Base-by-base conservation (phyloP, 1,139 yeast genomes). In the Scheffersomyces insectosa region DNA sequence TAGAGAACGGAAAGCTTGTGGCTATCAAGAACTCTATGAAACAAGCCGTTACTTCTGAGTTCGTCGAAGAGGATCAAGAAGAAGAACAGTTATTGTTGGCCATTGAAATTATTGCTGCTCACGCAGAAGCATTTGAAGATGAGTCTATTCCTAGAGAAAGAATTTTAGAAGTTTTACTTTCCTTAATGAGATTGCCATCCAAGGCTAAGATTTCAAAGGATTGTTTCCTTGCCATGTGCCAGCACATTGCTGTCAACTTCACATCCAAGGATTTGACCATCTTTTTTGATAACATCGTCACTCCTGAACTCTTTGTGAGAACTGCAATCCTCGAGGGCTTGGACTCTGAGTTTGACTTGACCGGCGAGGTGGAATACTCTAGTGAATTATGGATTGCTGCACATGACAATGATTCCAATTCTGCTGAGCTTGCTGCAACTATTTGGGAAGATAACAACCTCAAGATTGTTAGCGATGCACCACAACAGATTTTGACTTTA, bases 11-110 rank as follows among this genome's bases (percentile, higher is more conserved):
- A 47, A 80, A 77, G 46, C 61, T 60, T 3, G 77, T 75, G 36
- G 78, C 86, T 1, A 55, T 77, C 42, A 77, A 68, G 52, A 79
- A 76, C 52, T 69, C 82, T 1, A 72, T 70, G 38, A 82, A 82
- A 39, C 61, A 58, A 42, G 72, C 63, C 1, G 77, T 70, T 30
- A 79, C 73, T 45, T 77, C 80, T 35, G 97, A 79, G 60, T 87
- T 79, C 68, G 80, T 73, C 30, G 85, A 85, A 48, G 95, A 87
- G 58, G 95, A 88, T 48, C 87, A 86, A 25, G 88, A 86, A 56
- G 98, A 91, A 61, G 98, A 91, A 61, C 95, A 88, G 53, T 68
- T 89, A 38, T 66, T 88, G 44, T 69, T 93, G 45, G 88, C 93
- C 0, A 66, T 91, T 50, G 96, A 90, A 56, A 82, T 90, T 40